Base-by-base conservation (phyloP, 192 early-diverging fungal genomes). In the Diversispora eburnea region DNA sequence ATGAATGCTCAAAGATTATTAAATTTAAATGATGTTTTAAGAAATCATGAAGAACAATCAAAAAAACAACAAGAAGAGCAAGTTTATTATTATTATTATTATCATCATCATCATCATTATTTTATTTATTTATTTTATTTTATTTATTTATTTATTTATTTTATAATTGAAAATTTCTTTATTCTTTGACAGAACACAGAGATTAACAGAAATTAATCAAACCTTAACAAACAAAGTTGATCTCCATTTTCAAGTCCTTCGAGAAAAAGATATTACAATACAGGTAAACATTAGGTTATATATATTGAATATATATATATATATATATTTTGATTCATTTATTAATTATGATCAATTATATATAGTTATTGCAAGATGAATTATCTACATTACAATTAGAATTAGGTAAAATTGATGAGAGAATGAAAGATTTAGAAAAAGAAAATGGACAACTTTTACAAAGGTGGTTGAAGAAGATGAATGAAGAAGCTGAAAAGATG, bases 231-330 rank as follows among this genome's bases (percentile, higher is more conserved):
- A 70, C 22, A 78, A 83, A 62, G 77, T 75, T 52, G 79, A 84
- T 20, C 70, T 77, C 8, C 72, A 85, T 58, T 33, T 60, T 1
- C 78, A 85, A 25, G 62, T 90, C 20, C 78, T 96, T 8, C 84
- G 85, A 67, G 93, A 95, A 79, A 99, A 97, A 79, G 94, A 97
- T 73, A 82, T 88, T n/a, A 92, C 91, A 2, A 97, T 99, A 62
- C 93, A 93, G 80, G 89, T 90, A 71, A 62, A 58, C 66, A 22
- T 13, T 41, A 22, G 33, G 49, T 42, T 33, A 20, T 49, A 54
- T 70, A 4, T 2, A 54, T n/a, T n/a, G 51, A 54, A 54, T 52
- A 52, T 4, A 52, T 8, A 7, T 52, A 8, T 15, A 52, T 15
- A 3, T 15, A 52, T 9, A 52, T 54, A 12, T 13, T 17, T 54